A percentile compares a stretch with the other conserved stretches of the same genome.
Conservation (phyloP, 768 basidiomycete genomes). For the Tricholoma sp. region DNA sequence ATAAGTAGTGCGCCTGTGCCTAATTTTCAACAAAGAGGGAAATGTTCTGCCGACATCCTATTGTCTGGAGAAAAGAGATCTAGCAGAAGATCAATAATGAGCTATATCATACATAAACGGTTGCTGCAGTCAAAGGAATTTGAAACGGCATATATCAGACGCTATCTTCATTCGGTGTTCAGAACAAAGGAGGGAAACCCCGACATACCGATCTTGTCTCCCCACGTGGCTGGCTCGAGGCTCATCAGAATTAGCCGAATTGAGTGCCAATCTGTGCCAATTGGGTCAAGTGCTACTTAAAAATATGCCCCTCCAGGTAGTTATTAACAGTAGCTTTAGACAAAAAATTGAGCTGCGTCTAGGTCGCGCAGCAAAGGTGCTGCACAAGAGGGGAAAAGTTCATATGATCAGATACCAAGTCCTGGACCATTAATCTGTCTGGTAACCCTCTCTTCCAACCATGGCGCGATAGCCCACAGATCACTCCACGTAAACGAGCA, state of each 20-base stretch:
- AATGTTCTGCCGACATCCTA: constrained; percentile 10
- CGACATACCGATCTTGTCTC: constrained; percentile 18
- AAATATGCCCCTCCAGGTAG: background rate
- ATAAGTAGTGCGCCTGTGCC: constrained; percentile 7
- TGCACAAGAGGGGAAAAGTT: background rate
- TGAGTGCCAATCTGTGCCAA: too few species aligned
- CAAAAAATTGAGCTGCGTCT: constrained; percentile 1
- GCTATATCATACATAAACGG: background rate
- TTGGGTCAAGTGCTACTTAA: too few species aligned
- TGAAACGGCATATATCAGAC: background rate
- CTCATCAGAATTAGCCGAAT: constrained; percentile 3
- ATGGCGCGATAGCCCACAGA: constrained; percentile 68
- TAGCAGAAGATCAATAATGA: constrained; percentile 4
- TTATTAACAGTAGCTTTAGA: background rate
- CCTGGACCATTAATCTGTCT: constrained; percentile 67
- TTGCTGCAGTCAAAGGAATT: constrained; percentile 5
- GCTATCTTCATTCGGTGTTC: background rate
- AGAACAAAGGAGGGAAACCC: constrained; percentile 11
- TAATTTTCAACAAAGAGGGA: constrained; percentile 12
- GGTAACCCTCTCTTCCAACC: constrained; percentile 66
- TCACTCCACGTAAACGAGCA: constrained; percentile 70
- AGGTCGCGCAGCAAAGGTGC: background rate
- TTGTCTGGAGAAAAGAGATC: constrained; percentile 9
- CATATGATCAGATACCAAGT: constrained; percentile 43
- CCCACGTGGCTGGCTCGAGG: constrained; percentile 11